Evolutionary conservation across 805 yeast genomes (phyloP), one percentile per base, ranked within the genome.

Genomic region (Clavispora carvajalis): DNA sequence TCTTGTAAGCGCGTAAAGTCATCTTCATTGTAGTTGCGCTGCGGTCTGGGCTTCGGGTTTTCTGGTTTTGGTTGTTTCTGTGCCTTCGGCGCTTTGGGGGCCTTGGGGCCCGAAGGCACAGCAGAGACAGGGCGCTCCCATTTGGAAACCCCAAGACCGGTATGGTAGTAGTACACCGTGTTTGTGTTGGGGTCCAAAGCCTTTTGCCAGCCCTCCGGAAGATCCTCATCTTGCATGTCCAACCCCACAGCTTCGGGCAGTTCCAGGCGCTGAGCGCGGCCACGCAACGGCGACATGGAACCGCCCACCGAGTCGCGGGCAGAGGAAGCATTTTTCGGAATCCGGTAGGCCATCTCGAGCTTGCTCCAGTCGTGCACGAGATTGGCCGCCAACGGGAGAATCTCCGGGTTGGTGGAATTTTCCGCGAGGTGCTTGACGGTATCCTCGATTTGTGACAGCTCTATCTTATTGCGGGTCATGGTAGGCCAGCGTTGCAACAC

Each of bases 311-410:
- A 8, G 3, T 47, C 50, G 13, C 34, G 44, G 17, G 38, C 34
- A 10, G 13, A 39, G 8, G 39, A 46, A 22, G 24, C 62, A 29
- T 71, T 72, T 51, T 90, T 82, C 1, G 95, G 90, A 38, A 91
- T 90, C 34, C 93, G 75, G 55, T 82, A 85, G n/a, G 89, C 90
- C 76, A 86, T 79, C 55, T 84, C 82, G 44, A 86, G 74, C 19
- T 66, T 65, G 34, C 80, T 67, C 97, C 97, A 91, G 41, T 71
- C 81, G 1, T 71, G 66, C 21, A 86, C 52, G 28, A 91, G 61
- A 5, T 59, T 58, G 3, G 58, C 43, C 3, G 82, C 71, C 39
- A 71, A 60, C 1, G 40, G 41, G 47, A 59, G 54, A 24, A 72
- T 53, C 9, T 59, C 59, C 3, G 49, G 53, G 42, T 57, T 58